phyloP scores from a whole-genome alignment of 2,329 filamentous ascomycete genomes.

The Blumeriella jaapii region DNA sequence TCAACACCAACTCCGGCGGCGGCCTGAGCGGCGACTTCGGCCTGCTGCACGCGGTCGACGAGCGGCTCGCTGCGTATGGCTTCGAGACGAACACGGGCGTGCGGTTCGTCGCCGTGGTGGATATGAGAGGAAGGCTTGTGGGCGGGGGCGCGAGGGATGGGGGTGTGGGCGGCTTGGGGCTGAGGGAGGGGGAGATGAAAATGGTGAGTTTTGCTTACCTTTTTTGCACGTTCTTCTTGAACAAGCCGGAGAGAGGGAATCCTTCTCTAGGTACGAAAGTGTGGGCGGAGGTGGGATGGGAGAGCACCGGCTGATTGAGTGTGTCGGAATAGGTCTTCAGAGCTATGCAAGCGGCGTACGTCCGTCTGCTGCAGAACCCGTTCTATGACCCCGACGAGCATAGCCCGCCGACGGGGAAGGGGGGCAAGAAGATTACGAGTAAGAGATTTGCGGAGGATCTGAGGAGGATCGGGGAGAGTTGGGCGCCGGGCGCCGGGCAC shows the following conservation, averaged over 20 bases:
- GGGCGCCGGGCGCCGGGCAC: constrained; percentile 56
- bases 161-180: constrained; percentile 4
- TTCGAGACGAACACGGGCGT: constrained; percentile 94
- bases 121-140: constrained; percentile 61
- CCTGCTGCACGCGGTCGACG: constrained; percentile 84
- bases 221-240: too few relatives aligned
- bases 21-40: constrained; percentile 73
- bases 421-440: constrained; percentile 66
- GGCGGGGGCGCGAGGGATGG: constrained; percentile 24
- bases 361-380: constrained; percentile 79
- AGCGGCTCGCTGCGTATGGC: constrained; percentile 85
- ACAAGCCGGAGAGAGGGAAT: too few relatives aligned
- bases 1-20: constrained; percentile 42
- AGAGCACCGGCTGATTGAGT: neutral
- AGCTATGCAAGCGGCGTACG: constrained; percentile 87
- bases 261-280: neutral
- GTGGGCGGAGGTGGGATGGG: neutral
- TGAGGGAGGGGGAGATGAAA: constrained; percentile 44
- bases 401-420: constrained; percentile 42
- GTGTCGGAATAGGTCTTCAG: constrained; percentile 56
- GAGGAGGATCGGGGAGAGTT: constrained; percentile 71
- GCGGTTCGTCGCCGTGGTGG: constrained; percentile 80
- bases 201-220: constrained; percentile 41
- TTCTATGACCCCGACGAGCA: constrained; percentile 89
- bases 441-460: constrained; percentile 72